Evolutionary conservation across 257 asterid species (phyloP).

Genomic region (Nicotiana otophora): DNA sequence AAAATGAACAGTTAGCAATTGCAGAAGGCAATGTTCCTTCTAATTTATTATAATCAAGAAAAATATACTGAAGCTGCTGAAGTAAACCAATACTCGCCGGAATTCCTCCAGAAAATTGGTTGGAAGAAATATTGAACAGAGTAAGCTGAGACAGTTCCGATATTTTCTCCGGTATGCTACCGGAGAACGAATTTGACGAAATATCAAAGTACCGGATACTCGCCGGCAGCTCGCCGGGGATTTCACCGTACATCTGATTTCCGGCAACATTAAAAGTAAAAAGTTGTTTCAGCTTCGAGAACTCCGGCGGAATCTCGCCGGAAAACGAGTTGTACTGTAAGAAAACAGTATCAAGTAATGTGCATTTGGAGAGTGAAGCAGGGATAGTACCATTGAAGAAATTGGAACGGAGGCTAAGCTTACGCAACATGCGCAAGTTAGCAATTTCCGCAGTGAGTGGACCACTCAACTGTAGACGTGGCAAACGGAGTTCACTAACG

Average conservation of each 20-base stretch:
- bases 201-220: slow-evolving; percentile 41
- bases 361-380: slow-evolving; percentile 41
- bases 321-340: slow-evolving; percentile 46
- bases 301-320: slow-evolving; percentile 31
- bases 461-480: slow-evolving; percentile 48
- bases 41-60: slow-evolving; percentile 47
- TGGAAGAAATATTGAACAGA: slow-evolving; percentile 43
- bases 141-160: slow-evolving; percentile 31
- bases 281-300: slow-evolving; percentile 39
- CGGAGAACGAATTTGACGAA: slow-evolving; percentile 44
- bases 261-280: slow-evolving; percentile 45
- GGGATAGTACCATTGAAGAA: slow-evolving; percentile 49
- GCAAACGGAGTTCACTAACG: slow-evolving; percentile 54
- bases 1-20: slow-evolving; percentile 55
- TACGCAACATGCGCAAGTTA: slow-evolving; percentile 53
- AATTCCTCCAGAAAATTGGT: slow-evolving; percentile 42
- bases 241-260: slow-evolving; percentile 44
- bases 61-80: slow-evolving; percentile 41
- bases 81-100: slow-evolving; percentile 51
- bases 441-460: slow-evolving; percentile 35
- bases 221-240: slow-evolving; percentile 38
- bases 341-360: slow-evolving; percentile 35
- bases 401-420: slow-evolving; percentile 56
- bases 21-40: slow-evolving; percentile 73
- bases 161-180: slow-evolving; percentile 31